Evolutionary conservation across 2,329 filamentous ascomycete species (phyloP).

Genomic region (Podosphaera fusca): DNA sequence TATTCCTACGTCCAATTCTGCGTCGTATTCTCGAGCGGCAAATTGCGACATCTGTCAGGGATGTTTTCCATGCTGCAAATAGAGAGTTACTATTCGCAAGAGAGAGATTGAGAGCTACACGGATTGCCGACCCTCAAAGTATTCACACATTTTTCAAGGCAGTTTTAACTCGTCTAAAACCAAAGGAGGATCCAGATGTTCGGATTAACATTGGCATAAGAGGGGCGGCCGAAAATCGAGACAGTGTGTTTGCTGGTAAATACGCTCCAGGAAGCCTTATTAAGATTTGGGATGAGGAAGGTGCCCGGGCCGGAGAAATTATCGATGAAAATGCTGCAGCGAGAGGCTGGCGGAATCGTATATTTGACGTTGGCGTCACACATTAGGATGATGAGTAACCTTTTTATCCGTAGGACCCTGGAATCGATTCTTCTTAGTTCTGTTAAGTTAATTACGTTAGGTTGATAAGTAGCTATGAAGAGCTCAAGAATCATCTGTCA

Average conservation of each 20-base stretch:
- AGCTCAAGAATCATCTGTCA: background rate
- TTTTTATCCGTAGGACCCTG: too few species aligned
- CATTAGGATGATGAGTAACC: too few species aligned
- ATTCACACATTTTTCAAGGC: conserved; percentile 64
- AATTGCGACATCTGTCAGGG: conserved; percentile 46
- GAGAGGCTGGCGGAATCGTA: conserved; percentile 60
- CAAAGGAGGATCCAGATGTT: conserved; percentile 51
- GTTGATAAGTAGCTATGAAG: too few species aligned
- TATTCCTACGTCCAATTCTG: conserved; percentile 58
- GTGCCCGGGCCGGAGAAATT: conserved; percentile 40
- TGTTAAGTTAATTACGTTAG: too few species aligned
- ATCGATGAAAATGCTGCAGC: conserved; percentile 40
- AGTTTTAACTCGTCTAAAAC: conserved; percentile 51
- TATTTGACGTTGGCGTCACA: conserved; percentile 32
- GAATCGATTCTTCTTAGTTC: too few species aligned
- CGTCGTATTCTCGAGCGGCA: conserved; percentile 59
- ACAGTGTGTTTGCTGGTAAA: conserved; percentile 50
- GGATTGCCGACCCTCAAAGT: conserved; percentile 61
- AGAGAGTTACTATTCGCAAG: conserved; percentile 69
- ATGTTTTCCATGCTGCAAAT: conserved; percentile 50
- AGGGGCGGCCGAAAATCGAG: conserved; percentile 27
- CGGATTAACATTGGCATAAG: conserved; percentile 51
- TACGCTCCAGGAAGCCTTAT: conserved; percentile 81
- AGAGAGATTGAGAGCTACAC: conserved; percentile 64
- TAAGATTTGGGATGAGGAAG: conserved; percentile 75